A percentile compares a stretch with the other conserved stretches of the same genome.
These are phyloP conservation scores for Gymnopus androsaceus DNA, from an alignment of 1,284 basidiomycete genomes.

Conservation along the genomic window DNA sequence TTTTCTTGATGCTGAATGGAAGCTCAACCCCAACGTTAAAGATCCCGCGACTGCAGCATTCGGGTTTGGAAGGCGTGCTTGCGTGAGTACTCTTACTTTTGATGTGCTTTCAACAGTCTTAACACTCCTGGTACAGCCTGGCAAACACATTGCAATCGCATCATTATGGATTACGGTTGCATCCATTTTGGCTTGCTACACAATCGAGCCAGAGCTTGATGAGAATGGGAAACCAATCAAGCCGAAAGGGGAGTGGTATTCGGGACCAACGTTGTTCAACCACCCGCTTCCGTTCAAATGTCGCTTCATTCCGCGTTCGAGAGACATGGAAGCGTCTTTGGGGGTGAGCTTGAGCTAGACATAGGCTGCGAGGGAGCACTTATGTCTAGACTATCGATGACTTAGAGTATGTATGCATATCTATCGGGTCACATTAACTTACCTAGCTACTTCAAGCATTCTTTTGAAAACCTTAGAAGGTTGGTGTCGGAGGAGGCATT, in stretches of 20 bases:
- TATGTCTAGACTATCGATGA: too few relatives aligned
- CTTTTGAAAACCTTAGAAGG: too few relatives aligned
- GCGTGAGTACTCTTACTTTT: conserved; percentile 25
- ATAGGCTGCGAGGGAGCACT: too few relatives aligned
- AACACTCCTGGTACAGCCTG: conserved; percentile 9
- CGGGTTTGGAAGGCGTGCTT: conserved; percentile 11
- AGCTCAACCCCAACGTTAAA: conserved; percentile 3
- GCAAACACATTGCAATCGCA: conserved; percentile 24
- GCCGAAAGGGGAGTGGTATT: conserved; percentile 13
- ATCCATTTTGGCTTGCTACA: conserved; percentile 24
- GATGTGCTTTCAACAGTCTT: neutral
- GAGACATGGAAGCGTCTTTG: conserved; percentile 1
- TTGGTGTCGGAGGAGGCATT: too few relatives aligned
- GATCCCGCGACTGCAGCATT: conserved; percentile 8
- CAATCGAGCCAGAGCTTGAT: conserved; percentile 22
- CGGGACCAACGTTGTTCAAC: conserved; percentile 5
- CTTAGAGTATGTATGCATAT: too few relatives aligned
- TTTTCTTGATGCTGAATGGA: neutral
- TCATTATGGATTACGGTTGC: conserved; percentile 25
- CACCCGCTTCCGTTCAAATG: conserved; percentile 13
- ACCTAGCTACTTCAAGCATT: too few relatives aligned
- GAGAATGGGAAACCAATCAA: conserved; percentile 20
- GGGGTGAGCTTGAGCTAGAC: neutral
- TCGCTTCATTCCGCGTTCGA: conserved; percentile 7
- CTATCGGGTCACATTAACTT: too few relatives aligned